Conservation (phyloP, 2,329 filamentous ascomycete genomes). For the Verticillium nubilum region DNA sequence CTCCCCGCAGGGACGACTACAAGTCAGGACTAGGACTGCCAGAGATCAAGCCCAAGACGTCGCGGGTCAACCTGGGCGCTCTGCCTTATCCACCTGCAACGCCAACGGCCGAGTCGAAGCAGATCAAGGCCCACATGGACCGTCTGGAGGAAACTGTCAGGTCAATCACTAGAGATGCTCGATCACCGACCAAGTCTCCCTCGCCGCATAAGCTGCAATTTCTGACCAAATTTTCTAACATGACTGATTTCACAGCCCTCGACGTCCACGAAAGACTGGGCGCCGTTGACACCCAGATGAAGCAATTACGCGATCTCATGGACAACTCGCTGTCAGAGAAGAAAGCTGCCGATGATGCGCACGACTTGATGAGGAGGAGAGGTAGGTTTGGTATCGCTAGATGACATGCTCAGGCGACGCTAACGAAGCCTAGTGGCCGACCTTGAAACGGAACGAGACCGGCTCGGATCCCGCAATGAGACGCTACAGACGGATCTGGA, state of each 20-base stretch:
- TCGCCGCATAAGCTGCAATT: conserved; percentile 45
- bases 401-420: conserved; percentile 3
- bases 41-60: background rate
- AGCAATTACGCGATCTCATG: conserved; percentile 66
- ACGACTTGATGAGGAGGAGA: conserved; percentile 68
- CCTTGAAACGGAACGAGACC: conserved; percentile 42
- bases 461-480: conserved; percentile 40
- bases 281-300: conserved; percentile 70
- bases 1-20: background rate
- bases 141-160: conserved; percentile 19
- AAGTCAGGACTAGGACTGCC: background rate
- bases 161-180: conserved; percentile 21
- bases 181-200: conserved; percentile 32
- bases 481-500: conserved; percentile 60
- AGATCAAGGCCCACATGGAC: conserved; percentile 13
- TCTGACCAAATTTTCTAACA: conserved; percentile 71
- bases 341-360: conserved; percentile 65
- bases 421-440: conserved; percentile 33
- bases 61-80: background rate
- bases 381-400: conserved; percentile 43
- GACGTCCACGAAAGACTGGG: conserved; percentile 74
- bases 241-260: conserved; percentile 60
- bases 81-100: background rate
- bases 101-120: conserved; percentile 7
- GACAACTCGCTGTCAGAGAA: conserved; percentile 62